phyloP scores from a whole-genome alignment of 1,139 yeast genomes.

The Starmera stellimalicola region DNA sequence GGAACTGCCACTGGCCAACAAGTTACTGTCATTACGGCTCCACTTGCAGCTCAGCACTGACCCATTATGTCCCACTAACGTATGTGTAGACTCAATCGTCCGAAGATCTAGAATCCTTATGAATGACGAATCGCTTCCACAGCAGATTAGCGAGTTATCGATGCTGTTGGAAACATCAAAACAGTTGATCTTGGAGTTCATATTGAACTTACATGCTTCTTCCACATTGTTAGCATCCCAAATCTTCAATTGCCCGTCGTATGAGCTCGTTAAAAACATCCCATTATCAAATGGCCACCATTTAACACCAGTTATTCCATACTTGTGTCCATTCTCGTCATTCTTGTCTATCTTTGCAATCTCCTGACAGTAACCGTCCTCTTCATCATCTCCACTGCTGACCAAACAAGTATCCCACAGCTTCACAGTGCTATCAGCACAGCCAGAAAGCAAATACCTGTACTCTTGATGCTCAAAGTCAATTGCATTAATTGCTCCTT shows the following conservation, averaged over 20 bases:
- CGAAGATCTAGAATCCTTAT: constrained; percentile 65
- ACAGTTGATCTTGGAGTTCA: constrained; percentile 40
- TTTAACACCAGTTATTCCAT: constrained; percentile 61
- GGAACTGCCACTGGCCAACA: constrained; percentile 18
- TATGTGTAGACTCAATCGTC: constrained; percentile 62
- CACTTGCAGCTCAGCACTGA: constrained; percentile 60
- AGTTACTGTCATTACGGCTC: constrained; percentile 47
- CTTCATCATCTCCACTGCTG: constrained; percentile 19
- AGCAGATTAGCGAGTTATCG: constrained; percentile 50
- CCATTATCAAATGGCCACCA: constrained; percentile 95
- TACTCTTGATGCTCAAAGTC: constrained; percentile 47
- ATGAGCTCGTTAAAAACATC: constrained; percentile 74
- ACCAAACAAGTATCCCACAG: constrained; percentile 57
- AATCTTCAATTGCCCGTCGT: constrained; percentile 65
- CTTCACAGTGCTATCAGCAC: constrained; percentile 66
- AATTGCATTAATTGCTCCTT: constrained; percentile 53
- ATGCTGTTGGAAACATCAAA: constrained; percentile 35
- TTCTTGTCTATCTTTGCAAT: constrained; percentile 18
- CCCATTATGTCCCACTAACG: constrained; percentile 55
- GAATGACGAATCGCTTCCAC: constrained; percentile 63
- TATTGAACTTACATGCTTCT: constrained; percentile 56
- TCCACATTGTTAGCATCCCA: constrained; percentile 70
- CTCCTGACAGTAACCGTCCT: constrained; percentile 12
- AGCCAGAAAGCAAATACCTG: constrained; percentile 56
- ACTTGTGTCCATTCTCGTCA: constrained; percentile 37